Base-by-base conservation (phyloP, 768 basidiomycete genomes). In the Mycena indigotica region DNA sequence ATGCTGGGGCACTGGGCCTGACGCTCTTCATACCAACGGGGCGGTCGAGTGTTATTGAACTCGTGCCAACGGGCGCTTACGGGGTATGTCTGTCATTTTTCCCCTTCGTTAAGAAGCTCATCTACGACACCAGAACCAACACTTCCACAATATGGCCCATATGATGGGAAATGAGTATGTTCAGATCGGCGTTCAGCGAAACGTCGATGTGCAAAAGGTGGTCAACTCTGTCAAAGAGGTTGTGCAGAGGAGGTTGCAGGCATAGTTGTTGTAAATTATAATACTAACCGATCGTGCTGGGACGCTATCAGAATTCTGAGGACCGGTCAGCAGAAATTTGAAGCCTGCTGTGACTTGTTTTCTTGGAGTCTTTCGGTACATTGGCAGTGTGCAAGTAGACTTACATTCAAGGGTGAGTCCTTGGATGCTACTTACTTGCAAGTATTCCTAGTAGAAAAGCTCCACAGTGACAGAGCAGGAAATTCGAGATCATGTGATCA, bases 91-190 rank as follows among this genome's bases (percentile, higher is more conserved):
- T 32, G 15, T 25, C 50, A 4, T 28, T 32, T 15, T 51, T 50
- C 48, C 29, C 28, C 25, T 10, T 13, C 29, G n/a, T 32, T 51
- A 35, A 35, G n/a, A n/a, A 35, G 17, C 32, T 35, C 15, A n/a
- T 24, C 19, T 17, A 2, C 15, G n/a, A 60, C 40, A 5, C 29
- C 28, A 63, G 62, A 63, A 63, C 52, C 23, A 51, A 28, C 62
- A 63, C 55, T 63, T 63, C 49, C 62, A 63, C 50, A 63, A 63
- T 48, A 63, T 63, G 58, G 62, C 58, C 41, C 58, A 59, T 44
- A 63, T 60, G 58, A 25, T 63, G 48, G 62, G 58, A 23, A 63
- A 57, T 52, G 38, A 60, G 50, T 63, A 63, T 41, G n/a, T 51
- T 28, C 35, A 41, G 17, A 21, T 63, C 29, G 52, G 50, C 29